Evolutionary conservation across 2,329 filamentous ascomycete genomes (phyloP), one percentile per base, ranked within the genome.

Genomic region (Trichoderma pleuroti): DNA sequence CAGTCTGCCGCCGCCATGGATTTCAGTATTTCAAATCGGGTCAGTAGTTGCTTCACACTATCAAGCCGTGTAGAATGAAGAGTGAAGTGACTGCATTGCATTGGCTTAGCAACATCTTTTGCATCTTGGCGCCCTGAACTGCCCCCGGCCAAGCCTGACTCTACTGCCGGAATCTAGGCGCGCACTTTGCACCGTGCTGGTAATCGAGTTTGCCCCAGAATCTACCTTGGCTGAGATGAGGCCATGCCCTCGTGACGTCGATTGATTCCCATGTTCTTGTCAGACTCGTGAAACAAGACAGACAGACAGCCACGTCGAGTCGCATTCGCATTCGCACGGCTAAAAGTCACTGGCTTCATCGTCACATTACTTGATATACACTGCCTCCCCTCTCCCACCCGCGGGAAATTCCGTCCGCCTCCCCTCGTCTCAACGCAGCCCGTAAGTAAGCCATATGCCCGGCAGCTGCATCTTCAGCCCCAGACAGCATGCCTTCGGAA

Each of bases 391-490:
- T 21, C 32, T n/a, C 8, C 42, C n/a, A 7, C 10, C 26, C 6
- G 24, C 66, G 66, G 66, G 39, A 68, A 24, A 5, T 68, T 61
- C 66, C 66, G 66, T 36, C 10, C 52, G 21, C 36, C 56, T 21
- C 39, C 28, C 54, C 39, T 16, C 26, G 32, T 68, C 49, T 30
- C 52, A 59, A 16, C n/a, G 28, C 28, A 46, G 32, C 16, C 5
- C 21, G 65, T 60, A 46, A 32, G 65, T 60, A 46, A 32, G 36
- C 39, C 52, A 46, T 39, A 57, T 57, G 49, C 7, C 52, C 52
- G 34, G 64, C 52, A 21, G 24, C 24, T 46, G 52, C 52, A 21
- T 67, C 18, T 46, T 24, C 34, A 30, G 32, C 24, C 32, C 24
- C 63, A 28, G 56, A 36, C 12, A 9, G 30, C 16, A 56, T 21